A percentile compares a stretch with the other conserved stretches of the same genome.
phyloP scores from a whole-genome alignment of 2,329 filamentous ascomycete genomes.

The Beauveria sp. region DNA sequence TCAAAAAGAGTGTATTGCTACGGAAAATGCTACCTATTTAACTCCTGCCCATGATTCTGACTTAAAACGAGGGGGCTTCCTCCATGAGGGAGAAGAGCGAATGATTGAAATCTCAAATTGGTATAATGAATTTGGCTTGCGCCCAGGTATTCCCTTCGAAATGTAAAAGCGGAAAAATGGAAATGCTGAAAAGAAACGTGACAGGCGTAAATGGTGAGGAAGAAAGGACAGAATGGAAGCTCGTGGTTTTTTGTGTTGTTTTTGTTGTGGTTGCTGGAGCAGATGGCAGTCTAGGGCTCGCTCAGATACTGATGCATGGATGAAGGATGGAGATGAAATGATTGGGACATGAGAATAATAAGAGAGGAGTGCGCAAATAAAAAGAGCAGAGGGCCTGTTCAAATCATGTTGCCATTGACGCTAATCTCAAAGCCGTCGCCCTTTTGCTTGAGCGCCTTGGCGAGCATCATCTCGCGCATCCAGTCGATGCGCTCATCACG shows the following conservation, averaged over 20 bases:
- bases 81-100: not conserved
- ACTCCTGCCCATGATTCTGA: not conserved
- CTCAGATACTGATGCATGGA: not conserved
- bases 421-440: constrained; percentile 75
- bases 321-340: not conserved
- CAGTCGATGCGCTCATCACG: constrained; percentile 92
- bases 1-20: not conserved
- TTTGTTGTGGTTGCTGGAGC: not conserved
- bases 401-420: constrained; percentile 73
- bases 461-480: constrained; percentile 91
- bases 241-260: constrained; percentile 7
- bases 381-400: constrained; percentile 13
- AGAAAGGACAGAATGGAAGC: constrained; percentile 12
- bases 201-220: not conserved
- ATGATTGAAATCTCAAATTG: constrained; percentile 9
- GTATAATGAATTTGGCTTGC: constrained; percentile 8
- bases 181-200: constrained; percentile 4
- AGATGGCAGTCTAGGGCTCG: not conserved
- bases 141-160: not conserved
- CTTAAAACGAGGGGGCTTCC: not conserved
- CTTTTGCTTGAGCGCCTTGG: constrained; percentile 80
- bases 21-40: not conserved
- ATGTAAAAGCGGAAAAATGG: not conserved
- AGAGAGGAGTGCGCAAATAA: not conserved
- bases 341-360: not conserved